Base-by-base conservation (phyloP, 345 rosid genomes). In the Ceriops zippeliana region DNA sequence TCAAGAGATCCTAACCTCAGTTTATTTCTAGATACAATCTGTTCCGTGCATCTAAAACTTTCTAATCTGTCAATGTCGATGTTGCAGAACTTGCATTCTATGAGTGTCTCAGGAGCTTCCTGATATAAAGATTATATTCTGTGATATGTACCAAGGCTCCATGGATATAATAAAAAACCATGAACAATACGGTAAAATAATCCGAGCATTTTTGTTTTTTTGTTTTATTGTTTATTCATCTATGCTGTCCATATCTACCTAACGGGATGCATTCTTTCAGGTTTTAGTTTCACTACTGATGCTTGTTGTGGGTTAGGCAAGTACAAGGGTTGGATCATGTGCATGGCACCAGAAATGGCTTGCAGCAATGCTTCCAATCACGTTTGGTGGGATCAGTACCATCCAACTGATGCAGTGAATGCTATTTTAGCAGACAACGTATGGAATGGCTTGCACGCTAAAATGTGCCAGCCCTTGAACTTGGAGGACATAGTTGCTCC, bases 381-480 rank as follows among this genome's bases (percentile, higher is more conserved):
- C 71, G 81, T 91, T 49, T 93, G 97, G 98, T 91, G 97, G 96
- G 96, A 93, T 34, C 96, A 87, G 76, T 93, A 87, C 75, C 98
- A 93, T 78, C 98, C 97, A 15, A 93, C 98, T 4, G 93, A 86
- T 60, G 86, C 84, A 6, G 95, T 83, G 70, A 93, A 93, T 65
- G 86, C 90, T 53, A 93, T 93, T 65, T 81, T 93, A 30, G 95
- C 98, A 2, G 98, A 88, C 75, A 88, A 93, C 67, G 87, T 91
- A 62, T 93, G 99, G 99, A 86, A 83, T 35, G 84, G 96, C 69
- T 75, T 78, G 78, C 91, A 91, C 49, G 4, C 92, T 0, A 83
- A 79, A 78, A 93, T 91, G 95, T 93, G 97, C 79, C 85, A 84
- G 71, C 99, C 93, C 1, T 84, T 75, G 79, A 89, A 83, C 77